phyloP scores from a whole-genome alignment of 108 stramenopile genomes.

The Bacterosira constricta region DNA sequence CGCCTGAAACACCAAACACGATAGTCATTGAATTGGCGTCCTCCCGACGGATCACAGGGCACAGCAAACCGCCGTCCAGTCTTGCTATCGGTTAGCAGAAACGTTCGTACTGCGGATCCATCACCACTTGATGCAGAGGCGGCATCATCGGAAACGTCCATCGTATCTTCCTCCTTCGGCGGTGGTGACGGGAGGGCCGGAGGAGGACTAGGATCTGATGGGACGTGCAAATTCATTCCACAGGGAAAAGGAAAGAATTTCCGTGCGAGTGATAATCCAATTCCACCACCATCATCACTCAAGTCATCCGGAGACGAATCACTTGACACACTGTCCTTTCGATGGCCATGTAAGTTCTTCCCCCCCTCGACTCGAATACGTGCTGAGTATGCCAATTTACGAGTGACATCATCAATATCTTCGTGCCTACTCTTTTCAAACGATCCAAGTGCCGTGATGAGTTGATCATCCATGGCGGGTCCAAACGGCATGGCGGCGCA shows the following conservation, averaged over 20 bases:
- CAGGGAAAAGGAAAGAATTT: conserved; percentile 45
- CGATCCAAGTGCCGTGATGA: conserved; percentile 72
- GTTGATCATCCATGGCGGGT: conserved; percentile 76
- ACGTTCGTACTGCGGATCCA: conserved; percentile 68
- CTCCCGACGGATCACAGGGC: conserved; percentile 83
- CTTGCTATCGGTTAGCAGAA: conserved; percentile 71
- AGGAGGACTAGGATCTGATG: conserved; percentile 17
- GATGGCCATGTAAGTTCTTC: conserved; percentile 32
- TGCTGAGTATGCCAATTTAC: conserved; percentile 71
- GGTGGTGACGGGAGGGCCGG: conserved; percentile 26
- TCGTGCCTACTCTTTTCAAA: conserved; percentile 65
- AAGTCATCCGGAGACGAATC: conserved; percentile 37
- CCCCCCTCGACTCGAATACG: conserved; percentile 80
- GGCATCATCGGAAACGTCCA: conserved; percentile 55
- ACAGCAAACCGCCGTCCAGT: conserved; percentile 86
- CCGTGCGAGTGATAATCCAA: conserved; percentile 41
- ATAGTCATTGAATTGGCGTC: conserved; percentile 79
- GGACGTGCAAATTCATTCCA: conserved; percentile 48
- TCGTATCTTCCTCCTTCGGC: conserved; percentile 61
- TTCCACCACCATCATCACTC: conserved; percentile 40
- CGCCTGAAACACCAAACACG: conserved; percentile 88
- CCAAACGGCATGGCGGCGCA: conserved; percentile 81
- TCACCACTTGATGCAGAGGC: conserved; percentile 19
- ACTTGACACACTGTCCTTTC: conserved; percentile 37
- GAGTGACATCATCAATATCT: conserved; percentile 64